These are phyloP conservation scores for Mucor mucedo DNA, from an alignment of 371 early-diverging fungal species.

Conservation along the genomic window DNA sequence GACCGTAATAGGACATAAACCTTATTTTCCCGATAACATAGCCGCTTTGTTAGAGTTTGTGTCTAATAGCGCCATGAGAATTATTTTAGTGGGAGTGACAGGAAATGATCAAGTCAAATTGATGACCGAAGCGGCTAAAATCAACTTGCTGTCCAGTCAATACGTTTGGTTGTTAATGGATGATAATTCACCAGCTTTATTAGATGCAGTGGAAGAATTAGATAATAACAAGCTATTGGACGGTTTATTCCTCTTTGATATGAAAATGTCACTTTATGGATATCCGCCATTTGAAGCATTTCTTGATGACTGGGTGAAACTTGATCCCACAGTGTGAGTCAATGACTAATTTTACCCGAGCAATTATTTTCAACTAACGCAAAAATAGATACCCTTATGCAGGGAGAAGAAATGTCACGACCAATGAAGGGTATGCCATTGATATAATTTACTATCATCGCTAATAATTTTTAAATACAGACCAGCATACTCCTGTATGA, in stretches of 20 bases:
- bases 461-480: conserved; percentile 17
- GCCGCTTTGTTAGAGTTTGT: conserved; percentile 26
- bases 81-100: conserved; percentile 41
- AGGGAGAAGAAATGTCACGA: conserved; percentile 52
- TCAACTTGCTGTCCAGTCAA: conserved; percentile 29
- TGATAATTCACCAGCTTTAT: conserved; percentile 37
- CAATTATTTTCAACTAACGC: not conserved
- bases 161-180: conserved; percentile 57
- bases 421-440: conserved; percentile 56
- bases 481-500: conserved; percentile 56
- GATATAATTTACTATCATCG: not conserved
- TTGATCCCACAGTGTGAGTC: conserved; percentile 46
- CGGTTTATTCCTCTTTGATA: conserved; percentile 57
- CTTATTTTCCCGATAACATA: conserved; percentile 30
- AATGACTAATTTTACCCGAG: not conserved
- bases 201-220: conserved; percentile 17
- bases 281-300: conserved; percentile 57
- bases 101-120: conserved; percentile 32
- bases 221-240: not conserved
- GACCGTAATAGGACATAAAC: conserved; percentile 35
- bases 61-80: conserved; percentile 33
- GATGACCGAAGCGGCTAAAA: conserved; percentile 36
- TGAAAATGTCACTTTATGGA: conserved; percentile 50
- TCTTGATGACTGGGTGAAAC: conserved; percentile 49
- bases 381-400: conserved; percentile 55